A percentile compares a stretch with the other conserved stretches of the same genome.
Conservation (phyloP, 441 rosid species). For the Pelargonium myrrhifolium region DNA sequence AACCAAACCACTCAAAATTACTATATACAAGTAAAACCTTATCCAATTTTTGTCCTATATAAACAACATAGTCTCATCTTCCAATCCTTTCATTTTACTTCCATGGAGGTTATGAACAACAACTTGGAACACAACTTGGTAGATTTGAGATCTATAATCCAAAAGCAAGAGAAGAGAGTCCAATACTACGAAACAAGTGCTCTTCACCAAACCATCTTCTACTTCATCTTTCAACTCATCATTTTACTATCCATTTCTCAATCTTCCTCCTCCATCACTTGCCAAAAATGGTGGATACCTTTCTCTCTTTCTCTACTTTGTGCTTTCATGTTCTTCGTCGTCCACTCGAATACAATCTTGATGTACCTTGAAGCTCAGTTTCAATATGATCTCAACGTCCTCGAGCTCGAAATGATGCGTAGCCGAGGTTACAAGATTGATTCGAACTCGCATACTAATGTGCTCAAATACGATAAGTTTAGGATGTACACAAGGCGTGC, state of each 20-base stretch:
- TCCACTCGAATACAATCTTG: not conserved
- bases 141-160: not conserved
- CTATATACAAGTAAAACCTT: no score
- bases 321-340: not conserved
- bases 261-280: not conserved
- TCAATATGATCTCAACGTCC: not conserved
- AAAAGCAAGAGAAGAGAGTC: not conserved
- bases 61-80: no score
- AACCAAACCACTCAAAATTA: no score
- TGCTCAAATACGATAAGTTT: not conserved
- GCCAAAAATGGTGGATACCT: not conserved
- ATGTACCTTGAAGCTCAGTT: not conserved
- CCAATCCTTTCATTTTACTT: no score
- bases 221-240: not conserved
- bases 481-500: not conserved
- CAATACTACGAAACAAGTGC: not conserved
- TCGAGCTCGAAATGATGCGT: not conserved
- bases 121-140: not conserved
- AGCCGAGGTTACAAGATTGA: not conserved
- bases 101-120: not conserved
- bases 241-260: not conserved
- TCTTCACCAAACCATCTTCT: not conserved
- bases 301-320: not conserved
- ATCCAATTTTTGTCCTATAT: no score
- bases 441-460: not conserved